phyloP scores from a whole-genome alignment of 129 eudicot genomes.

The Silybum marianum region DNA sequence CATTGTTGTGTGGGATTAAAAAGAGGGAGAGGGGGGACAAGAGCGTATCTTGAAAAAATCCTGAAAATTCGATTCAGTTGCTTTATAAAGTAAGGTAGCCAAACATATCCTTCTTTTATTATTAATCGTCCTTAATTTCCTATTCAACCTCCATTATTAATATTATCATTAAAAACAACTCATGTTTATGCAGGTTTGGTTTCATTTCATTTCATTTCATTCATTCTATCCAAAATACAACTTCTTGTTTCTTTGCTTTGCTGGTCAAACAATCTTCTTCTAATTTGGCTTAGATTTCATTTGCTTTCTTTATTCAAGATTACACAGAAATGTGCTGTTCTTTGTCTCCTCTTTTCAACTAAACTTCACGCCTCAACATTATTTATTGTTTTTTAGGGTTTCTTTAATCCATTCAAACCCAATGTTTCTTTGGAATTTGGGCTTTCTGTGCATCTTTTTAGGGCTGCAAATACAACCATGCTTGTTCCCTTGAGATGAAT shows the following conservation, averaged over 20 bases:
- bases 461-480: conserved; percentile 64
- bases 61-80: conserved; percentile 63
- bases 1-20: not conserved
- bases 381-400: conserved; percentile 32
- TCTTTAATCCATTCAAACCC: conserved; percentile 44
- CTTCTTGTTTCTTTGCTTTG: conserved; percentile 25
- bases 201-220: conserved; percentile 25
- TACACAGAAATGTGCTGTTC: conserved; percentile 56
- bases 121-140: conserved; percentile 10
- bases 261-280: conserved; percentile 38
- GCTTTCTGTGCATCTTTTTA: conserved; percentile 65
- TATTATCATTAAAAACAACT: conserved; percentile 17
- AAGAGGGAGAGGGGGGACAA: conserved; percentile 48
- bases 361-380: conserved; percentile 50
- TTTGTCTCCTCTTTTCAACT: conserved; percentile 47
- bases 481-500: conserved; percentile 51
- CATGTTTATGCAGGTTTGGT: conserved; percentile 15
- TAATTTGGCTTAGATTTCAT: conserved; percentile 27
- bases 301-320: conserved; percentile 20
- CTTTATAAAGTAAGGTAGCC: conserved; percentile 54
- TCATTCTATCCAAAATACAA: conserved; percentile 36
- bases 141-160: conserved; percentile 29
- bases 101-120: conserved; percentile 29
- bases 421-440: conserved; percentile 53
- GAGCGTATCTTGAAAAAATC: conserved; percentile 62